Evolutionary conservation across 2,329 filamentous ascomycete species (phyloP).

Genomic region (Aureobasidium sp.): DNA sequence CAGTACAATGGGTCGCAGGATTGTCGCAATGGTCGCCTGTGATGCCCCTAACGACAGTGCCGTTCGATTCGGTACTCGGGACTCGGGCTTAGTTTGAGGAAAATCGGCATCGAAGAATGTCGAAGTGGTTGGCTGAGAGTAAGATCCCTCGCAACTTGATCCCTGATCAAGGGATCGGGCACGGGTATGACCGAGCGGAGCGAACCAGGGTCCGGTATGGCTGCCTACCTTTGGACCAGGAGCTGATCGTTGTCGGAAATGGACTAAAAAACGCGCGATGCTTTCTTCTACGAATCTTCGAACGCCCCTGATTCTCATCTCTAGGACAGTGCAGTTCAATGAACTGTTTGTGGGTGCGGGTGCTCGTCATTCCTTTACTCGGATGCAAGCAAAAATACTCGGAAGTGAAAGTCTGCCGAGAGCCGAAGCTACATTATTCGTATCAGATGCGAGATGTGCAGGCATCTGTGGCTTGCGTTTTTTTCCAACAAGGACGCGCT

Average conservation of each 20-base stretch:
- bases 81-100: not conserved
- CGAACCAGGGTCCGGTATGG: constrained; percentile 4
- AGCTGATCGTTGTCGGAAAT: not conserved
- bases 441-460: not conserved
- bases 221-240: not conserved
- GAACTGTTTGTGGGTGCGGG: constrained; percentile 2
- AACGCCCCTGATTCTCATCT: not conserved
- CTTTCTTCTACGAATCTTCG: not conserved
- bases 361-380: not conserved
- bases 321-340: not conserved
- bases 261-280: not conserved
- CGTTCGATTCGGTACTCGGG: not conserved
- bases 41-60: not conserved
- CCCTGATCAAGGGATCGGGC: not conserved
- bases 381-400: not conserved
- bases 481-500: constrained; percentile 12
- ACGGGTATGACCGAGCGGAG: constrained; percentile 1
- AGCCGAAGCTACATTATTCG: not conserved
- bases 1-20: not conserved
- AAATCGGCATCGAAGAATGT: not conserved
- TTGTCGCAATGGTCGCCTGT: not conserved
- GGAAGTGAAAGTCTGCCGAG: not conserved
- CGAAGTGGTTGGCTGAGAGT: not conserved
- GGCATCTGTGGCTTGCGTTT: not conserved
- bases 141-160: not conserved